These are phyloP conservation scores for Pichia phayaonensis DNA, from an alignment of 805 yeast genomes.

Conservation along the genomic window DNA sequence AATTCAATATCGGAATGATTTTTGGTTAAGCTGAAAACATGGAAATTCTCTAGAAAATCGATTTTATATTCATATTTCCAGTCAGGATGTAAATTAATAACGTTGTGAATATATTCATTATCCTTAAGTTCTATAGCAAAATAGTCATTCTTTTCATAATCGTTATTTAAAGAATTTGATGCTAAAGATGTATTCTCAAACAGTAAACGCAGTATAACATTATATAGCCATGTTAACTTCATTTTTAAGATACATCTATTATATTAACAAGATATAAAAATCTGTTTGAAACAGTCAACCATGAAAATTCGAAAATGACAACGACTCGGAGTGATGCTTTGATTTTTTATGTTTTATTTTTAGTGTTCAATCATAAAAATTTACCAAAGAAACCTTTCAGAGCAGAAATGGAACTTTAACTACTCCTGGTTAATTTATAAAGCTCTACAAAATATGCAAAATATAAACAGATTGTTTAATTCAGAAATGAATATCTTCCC, in stretches of 20 bases:
- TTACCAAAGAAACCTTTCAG: no score
- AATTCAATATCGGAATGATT: conserved; percentile 25
- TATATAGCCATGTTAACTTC: neutral
- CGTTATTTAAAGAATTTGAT: neutral
- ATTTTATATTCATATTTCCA: conserved; percentile 60
- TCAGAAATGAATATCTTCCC: conserved; percentile 30
- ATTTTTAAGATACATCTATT: no score
- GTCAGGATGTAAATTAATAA: conserved; percentile 32
- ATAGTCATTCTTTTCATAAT: conserved; percentile 7
- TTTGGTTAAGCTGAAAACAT: conserved; percentile 54
- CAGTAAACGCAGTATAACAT: neutral
- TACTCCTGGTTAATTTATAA: no score
- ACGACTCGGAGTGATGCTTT: no score
- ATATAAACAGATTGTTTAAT: neutral
- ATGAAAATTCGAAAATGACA: no score
- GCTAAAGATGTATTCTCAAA: neutral
- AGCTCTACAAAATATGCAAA: neutral
- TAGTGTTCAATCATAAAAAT: no score
- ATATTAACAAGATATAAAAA: no score
- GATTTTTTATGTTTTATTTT: no score
- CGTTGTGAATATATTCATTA: conserved; percentile 13
- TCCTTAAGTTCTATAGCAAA: conserved; percentile 4
- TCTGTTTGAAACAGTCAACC: no score
- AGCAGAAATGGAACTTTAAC: no score
- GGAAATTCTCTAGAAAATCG: conserved; percentile 52